Evolutionary conservation across 2,329 filamentous ascomycete genomes (phyloP).

Genomic region (Fusarium concolor): DNA sequence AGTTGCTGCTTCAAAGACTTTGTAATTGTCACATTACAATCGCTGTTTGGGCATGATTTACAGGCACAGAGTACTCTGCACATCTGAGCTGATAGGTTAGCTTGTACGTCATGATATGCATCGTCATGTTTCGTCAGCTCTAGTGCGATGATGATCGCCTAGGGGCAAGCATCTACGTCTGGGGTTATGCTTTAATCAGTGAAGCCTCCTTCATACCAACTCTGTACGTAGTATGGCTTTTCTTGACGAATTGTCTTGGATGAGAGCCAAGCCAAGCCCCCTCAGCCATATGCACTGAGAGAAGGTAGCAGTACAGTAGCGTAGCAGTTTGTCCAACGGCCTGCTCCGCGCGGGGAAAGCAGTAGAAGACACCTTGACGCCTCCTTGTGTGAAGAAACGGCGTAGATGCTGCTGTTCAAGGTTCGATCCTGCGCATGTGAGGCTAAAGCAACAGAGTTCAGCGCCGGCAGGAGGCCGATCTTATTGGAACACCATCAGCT

Average conservation of each 20-base stretch:
- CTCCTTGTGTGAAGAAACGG: background rate
- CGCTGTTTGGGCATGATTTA: slow-evolving; percentile 2
- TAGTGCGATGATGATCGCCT: slow-evolving; percentile 37
- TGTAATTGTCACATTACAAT: background rate
- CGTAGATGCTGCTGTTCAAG: slow-evolving; percentile 30
- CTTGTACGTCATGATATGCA: slow-evolving; percentile 41
- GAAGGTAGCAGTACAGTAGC: background rate
- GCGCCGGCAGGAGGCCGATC: slow-evolving; percentile 29
- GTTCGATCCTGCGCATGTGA: slow-evolving; percentile 31
- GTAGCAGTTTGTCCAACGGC: slow-evolving; percentile 20
- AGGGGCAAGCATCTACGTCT: slow-evolving; percentile 13
- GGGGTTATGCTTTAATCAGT: slow-evolving; percentile 6
- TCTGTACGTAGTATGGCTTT: background rate
- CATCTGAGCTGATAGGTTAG: slow-evolving; percentile 32
- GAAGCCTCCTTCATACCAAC: slow-evolving; percentile 20
- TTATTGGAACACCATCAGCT: slow-evolving; percentile 11
- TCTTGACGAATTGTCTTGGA: slow-evolving; percentile 1
- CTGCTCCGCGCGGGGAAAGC: slow-evolving; percentile 27
- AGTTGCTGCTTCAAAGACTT: background rate
- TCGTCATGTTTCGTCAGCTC: slow-evolving; percentile 40
- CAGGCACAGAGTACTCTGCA: slow-evolving; percentile 15
- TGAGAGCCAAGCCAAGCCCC: slow-evolving; percentile 10
- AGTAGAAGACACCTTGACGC: slow-evolving; percentile 17
- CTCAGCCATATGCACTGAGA: background rate
- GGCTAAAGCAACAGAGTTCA: slow-evolving; percentile 42